Percentiles rank a stretch among this genome's conserved stretches.
phyloP scores from a whole-genome alignment of 2,329 filamentous ascomycete genomes.

The Mycosphaerella sp. region DNA sequence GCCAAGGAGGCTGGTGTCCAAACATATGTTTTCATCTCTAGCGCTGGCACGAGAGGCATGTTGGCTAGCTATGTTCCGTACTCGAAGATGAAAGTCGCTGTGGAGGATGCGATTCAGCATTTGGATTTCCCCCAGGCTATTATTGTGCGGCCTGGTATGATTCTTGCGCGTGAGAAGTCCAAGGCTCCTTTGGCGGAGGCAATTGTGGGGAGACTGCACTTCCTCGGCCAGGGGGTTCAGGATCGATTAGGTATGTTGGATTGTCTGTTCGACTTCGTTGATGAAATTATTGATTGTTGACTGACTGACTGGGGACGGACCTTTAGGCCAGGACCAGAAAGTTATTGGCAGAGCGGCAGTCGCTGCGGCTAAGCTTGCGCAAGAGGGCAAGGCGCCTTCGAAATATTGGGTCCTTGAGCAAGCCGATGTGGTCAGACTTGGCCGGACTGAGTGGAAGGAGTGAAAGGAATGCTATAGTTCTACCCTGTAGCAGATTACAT shows the following conservation, averaged over 20 bases:
- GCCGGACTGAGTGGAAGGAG: conserved; percentile 18
- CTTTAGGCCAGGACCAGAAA: conserved; percentile 17
- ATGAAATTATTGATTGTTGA: neutral
- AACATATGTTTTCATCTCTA: conserved; percentile 36
- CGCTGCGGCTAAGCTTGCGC: conserved; percentile 13
- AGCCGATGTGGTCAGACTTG: conserved; percentile 16
- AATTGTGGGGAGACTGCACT: conserved; percentile 16
- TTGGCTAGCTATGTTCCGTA: conserved; percentile 32
- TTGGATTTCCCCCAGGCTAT: conserved; percentile 36
- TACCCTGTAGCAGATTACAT: no score
- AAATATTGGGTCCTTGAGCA: conserved; percentile 21
- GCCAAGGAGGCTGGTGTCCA: conserved; percentile 35
- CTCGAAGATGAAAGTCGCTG: conserved; percentile 36
- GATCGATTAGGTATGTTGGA: conserved; percentile 16
- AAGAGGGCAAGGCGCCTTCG: conserved; percentile 17
- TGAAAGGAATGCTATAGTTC: neutral
- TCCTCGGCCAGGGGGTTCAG: conserved; percentile 15
- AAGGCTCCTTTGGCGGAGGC: conserved; percentile 22
- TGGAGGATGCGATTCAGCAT: conserved; percentile 35
- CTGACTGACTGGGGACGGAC: neutral
- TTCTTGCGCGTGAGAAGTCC: conserved; percentile 25
- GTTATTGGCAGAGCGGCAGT: conserved; percentile 19
- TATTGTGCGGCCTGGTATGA: conserved; percentile 36
- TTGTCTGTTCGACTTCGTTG: neutral
- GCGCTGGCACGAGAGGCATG: conserved; percentile 31